phyloP scores from a whole-genome alignment of 495 filamentous ascomycete genomes.

The Platismatia glauca region DNA sequence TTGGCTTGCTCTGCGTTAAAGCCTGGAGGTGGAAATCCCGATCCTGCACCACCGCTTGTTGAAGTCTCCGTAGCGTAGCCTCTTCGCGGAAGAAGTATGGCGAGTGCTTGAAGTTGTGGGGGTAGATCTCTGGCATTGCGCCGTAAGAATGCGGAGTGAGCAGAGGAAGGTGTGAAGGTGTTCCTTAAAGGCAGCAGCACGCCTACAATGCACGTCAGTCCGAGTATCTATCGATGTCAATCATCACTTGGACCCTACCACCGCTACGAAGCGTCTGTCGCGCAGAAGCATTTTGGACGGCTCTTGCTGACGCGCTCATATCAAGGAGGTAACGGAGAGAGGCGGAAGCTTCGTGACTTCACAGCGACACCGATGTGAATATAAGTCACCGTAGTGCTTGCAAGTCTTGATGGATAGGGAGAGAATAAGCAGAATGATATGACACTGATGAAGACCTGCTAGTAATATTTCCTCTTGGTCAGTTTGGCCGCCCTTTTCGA shows the following conservation, averaged over 20 bases:
- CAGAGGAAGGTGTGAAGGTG: slow-evolving; percentile 28
- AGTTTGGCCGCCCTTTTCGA: too few species aligned
- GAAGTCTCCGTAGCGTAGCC: slow-evolving; percentile 65
- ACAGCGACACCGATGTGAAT: neutral
- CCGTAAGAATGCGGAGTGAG: slow-evolving; percentile 44
- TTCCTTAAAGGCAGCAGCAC: slow-evolving; percentile 32
- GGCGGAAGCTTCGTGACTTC: neutral
- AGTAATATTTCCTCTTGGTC: neutral
- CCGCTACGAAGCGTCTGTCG: slow-evolving; percentile 44
- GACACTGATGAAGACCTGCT: neutral
- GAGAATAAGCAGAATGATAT: neutral
- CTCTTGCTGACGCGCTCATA: slow-evolving; percentile 55
- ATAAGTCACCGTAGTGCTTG: neutral
- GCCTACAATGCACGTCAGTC: slow-evolving; percentile 24
- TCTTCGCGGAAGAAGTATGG: slow-evolving; percentile 56
- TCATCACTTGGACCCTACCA: slow-evolving; percentile 27
- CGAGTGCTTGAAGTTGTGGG: slow-evolving; percentile 53
- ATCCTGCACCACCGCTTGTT: slow-evolving; percentile 45
- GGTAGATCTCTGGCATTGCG: slow-evolving; percentile 49
- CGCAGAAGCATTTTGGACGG: slow-evolving; percentile 49
- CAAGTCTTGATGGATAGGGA: neutral
- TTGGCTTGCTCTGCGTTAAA: slow-evolving; percentile 89
- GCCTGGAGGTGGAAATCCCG: slow-evolving; percentile 73
- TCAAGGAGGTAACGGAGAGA: neutral
- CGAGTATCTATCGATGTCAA: slow-evolving; percentile 14